Evolutionary conservation across 2,329 filamentous ascomycete genomes (phyloP).

Genomic region (Fusarium sambucinum): DNA sequence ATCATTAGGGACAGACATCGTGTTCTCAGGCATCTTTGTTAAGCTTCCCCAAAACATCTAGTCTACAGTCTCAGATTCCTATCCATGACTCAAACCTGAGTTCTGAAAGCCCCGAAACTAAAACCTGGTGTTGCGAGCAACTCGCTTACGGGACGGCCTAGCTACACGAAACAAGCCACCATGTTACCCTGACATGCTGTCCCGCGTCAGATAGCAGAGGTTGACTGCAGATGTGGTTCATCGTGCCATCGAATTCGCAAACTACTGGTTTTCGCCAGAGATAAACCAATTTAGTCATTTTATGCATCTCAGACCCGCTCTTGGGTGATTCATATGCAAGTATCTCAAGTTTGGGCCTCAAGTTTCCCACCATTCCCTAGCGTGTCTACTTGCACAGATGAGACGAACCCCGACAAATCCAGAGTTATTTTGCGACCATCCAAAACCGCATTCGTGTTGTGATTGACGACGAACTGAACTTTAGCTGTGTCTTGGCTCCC

Average conservation of each 20-base stretch:
- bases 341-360: neutral
- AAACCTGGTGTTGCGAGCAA: neutral
- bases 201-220: neutral
- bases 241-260: neutral
- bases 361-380: neutral
- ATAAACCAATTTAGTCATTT: neutral
- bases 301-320: neutral
- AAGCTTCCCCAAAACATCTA: neutral
- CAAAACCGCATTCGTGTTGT: neutral
- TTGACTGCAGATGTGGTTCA: neutral
- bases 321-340: neutral
- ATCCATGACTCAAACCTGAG: neutral
- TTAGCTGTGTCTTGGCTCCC: neutral
- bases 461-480: neutral
- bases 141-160: neutral
- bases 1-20: no score
- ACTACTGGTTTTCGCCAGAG: neutral
- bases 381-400: neutral
- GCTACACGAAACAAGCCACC: neutral
- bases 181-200: conserved; percentile 1
- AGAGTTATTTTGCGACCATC: neutral
- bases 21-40: neutral
- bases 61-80: neutral
- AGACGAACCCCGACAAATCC: neutral
- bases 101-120: neutral